phyloP scores from a whole-genome alignment of 306 rosid genomes.

The barrel medic (Medicago truncatula) region MtrunA17r5.0-ANR NC_053049.1:39599001-39599500 shows the following conservation, averaged over 20 bases:
- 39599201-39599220: not conserved
- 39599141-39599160: slow-evolving; percentile 70
- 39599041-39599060: slow-evolving; percentile 53
- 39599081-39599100: slow-evolving; percentile 79
- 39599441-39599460: too few relatives aligned
- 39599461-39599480: too few relatives aligned
- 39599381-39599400: slow-evolving; percentile 15
- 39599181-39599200: slow-evolving; percentile 4
- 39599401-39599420: slow-evolving; percentile 1
- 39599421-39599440: not conserved
- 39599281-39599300: slow-evolving; percentile 14
- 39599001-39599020: not conserved
- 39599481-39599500: too few relatives aligned
- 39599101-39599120: slow-evolving; percentile 75
- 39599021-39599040: slow-evolving; percentile 30
- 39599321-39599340: not conserved
- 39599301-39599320: slow-evolving; percentile 13
- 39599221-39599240: not conserved
- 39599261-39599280: not conserved
- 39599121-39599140: slow-evolving; percentile 75
- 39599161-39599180: slow-evolving; percentile 5
- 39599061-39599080: slow-evolving; percentile 92
- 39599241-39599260: too few relatives aligned
- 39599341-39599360: slow-evolving; percentile 4
- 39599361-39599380: slow-evolving; percentile 13